These are phyloP conservation scores for Stygiomarasmius scandens DNA, from an alignment of 1,284 basidiomycete genomes.

Conservation along the genomic window DNA sequence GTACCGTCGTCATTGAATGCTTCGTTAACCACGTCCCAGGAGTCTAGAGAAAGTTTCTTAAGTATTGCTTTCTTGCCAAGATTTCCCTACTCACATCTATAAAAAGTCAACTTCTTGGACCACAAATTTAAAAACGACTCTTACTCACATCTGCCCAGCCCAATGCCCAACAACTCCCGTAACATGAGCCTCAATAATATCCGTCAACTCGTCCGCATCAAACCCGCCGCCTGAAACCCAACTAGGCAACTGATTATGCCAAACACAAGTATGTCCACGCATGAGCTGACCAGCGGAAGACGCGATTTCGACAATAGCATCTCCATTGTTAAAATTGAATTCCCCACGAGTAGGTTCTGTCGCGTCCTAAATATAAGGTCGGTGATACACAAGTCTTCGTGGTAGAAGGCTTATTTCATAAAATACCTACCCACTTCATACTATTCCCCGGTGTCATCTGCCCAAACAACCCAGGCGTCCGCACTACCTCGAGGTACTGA, in stretches of 20 bases:
- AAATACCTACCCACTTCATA: slow-evolving; percentile 43
- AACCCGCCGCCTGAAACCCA: slow-evolving; percentile 52
- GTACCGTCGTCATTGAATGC: slow-evolving; percentile 64
- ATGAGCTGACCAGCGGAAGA: slow-evolving; percentile 43
- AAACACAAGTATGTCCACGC: slow-evolving; percentile 56
- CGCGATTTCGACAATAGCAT: slow-evolving; percentile 49
- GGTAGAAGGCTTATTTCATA: no score
- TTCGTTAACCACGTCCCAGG: slow-evolving; percentile 29
- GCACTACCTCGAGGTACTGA: slow-evolving; percentile 35
- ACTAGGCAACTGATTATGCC: slow-evolving; percentile 56
- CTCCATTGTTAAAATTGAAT: slow-evolving; percentile 50
- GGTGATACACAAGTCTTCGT: no score
- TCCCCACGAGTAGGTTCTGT: slow-evolving; percentile 51
- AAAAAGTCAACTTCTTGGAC: no score
- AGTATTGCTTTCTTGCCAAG: no score
- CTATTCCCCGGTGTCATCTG: slow-evolving; percentile 44
- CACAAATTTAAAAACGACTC: background rate
- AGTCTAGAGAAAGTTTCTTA: no score
- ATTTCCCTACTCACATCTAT: no score
- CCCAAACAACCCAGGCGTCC: slow-evolving; percentile 37
- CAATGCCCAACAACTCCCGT: slow-evolving; percentile 51
- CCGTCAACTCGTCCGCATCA: slow-evolving; percentile 43
- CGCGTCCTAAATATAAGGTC: slow-evolving; percentile 38
- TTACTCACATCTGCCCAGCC: slow-evolving; percentile 50
- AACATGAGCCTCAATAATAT: slow-evolving; percentile 49